Conservation (phyloP, 2,329 filamentous ascomycete genomes). For the Trichoderma endophyticum region DNA sequence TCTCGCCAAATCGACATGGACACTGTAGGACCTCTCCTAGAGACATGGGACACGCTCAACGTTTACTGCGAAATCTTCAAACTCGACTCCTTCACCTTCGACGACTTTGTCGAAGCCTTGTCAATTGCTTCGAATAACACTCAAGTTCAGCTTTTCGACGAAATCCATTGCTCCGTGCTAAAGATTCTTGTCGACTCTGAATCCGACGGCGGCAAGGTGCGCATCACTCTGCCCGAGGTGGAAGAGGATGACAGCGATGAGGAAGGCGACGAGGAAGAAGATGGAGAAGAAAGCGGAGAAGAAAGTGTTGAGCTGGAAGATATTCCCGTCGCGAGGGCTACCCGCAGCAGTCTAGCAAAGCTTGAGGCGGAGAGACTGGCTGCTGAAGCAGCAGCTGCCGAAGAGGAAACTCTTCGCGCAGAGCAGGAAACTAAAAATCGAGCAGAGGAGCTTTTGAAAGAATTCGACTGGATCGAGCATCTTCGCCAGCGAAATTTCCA, state of each 20-base stretch:
- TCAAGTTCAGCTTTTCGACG: slow-evolving; percentile 80
- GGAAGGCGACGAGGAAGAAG: slow-evolving; percentile 50
- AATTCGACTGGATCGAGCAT: slow-evolving; percentile 81
- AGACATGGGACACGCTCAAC: slow-evolving; percentile 95
- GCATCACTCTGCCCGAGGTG: slow-evolving; percentile 73
- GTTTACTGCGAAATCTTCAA: slow-evolving; percentile 96
- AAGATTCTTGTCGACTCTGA: slow-evolving; percentile 80
- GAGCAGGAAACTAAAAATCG: slow-evolving; percentile 57
- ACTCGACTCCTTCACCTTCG: slow-evolving; percentile 95
- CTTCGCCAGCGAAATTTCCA: slow-evolving; percentile 80
- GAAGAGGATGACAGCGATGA: slow-evolving; percentile 68
- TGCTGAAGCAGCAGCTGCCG: slow-evolving; percentile 55
- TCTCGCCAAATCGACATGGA: slow-evolving; percentile 66
- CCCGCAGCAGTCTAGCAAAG: slow-evolving; percentile 81
- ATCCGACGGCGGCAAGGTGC: slow-evolving; percentile 71
- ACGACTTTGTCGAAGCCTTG: slow-evolving; percentile 90
- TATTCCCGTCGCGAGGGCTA: slow-evolving; percentile 66
- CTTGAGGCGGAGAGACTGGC: slow-evolving; percentile 68
- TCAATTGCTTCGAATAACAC: slow-evolving; percentile 69
- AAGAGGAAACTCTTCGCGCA: slow-evolving; percentile 45
- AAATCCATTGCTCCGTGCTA: slow-evolving; percentile 86
- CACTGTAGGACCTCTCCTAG: slow-evolving; percentile 79
- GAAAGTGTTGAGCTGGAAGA: slow-evolving; percentile 69
- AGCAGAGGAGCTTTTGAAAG: slow-evolving; percentile 70
- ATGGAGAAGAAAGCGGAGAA: slow-evolving; percentile 42